These are phyloP conservation scores for Rhynchosporium agropyri DNA, from an alignment of 2,329 filamentous ascomycete genomes.

Conservation along the genomic window DNA sequence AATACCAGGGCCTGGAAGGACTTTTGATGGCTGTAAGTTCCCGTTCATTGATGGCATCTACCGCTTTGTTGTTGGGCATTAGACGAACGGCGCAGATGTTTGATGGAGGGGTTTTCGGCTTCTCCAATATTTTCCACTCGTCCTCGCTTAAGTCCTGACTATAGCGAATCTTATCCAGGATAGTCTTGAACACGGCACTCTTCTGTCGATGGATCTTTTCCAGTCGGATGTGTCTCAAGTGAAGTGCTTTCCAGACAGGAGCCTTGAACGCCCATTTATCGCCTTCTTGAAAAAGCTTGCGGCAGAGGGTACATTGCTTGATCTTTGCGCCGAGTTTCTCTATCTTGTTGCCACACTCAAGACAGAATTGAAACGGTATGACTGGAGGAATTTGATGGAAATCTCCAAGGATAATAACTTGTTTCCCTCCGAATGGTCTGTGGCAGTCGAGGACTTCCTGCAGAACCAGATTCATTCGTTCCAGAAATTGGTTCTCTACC, in stretches of 20 bases:
- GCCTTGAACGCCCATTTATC: conserved; percentile 40
- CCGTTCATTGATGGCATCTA: conserved; percentile 26
- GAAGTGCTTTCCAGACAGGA: conserved; percentile 33
- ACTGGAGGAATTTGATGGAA: conserved; percentile 41
- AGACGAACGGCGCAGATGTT: conserved; percentile 31
- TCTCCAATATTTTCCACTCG: conserved; percentile 35
- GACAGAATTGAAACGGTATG: conserved; percentile 36
- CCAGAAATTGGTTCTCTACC: conserved; percentile 38
- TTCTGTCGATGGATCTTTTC: conserved; percentile 40
- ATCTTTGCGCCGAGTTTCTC: conserved; percentile 20
- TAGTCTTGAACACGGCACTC: conserved; percentile 32
- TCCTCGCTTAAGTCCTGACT: conserved; percentile 23
- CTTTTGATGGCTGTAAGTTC: conserved; percentile 15
- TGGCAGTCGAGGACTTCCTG: conserved; percentile 21
- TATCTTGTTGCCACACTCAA: conserved; percentile 30
- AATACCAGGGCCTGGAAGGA: conserved; percentile 25
- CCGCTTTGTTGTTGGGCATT: conserved; percentile 32
- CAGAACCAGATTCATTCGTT: conserved; percentile 34
- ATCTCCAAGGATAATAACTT: conserved; percentile 39
- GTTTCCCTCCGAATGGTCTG: conserved; percentile 36
- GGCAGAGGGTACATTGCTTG: conserved; percentile 17
- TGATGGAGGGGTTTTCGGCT: conserved; percentile 24
- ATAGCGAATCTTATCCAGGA: conserved; percentile 39
- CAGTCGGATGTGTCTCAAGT: conserved; percentile 33
- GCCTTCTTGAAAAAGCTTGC: conserved; percentile 6